Percentiles rank a stretch among this genome's conserved stretches.
These are phyloP conservation scores for Ramaria sp. DNA, from an alignment of 768 basidiomycete species.

Conservation along the genomic window DNA sequence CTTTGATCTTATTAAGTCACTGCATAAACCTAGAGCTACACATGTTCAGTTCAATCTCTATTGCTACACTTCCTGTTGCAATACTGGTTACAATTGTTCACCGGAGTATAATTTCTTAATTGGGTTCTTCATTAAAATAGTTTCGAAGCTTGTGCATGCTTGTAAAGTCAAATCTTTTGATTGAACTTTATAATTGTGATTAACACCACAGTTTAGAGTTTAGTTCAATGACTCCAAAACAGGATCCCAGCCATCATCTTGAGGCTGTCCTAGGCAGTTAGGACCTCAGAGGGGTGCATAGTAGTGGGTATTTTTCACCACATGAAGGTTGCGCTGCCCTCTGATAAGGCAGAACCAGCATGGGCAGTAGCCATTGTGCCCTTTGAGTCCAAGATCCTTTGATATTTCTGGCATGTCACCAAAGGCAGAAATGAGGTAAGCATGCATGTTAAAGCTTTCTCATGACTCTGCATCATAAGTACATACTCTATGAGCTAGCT, in stretches of 20 bases:
- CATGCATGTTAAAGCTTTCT: background rate
- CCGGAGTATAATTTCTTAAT: too few relatives aligned
- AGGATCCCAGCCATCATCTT: background rate
- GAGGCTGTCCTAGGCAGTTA: background rate
- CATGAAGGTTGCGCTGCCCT: background rate
- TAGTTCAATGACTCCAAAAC: too few relatives aligned
- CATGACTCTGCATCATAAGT: background rate
- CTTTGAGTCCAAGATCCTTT: background rate
- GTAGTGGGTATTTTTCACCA: background rate
- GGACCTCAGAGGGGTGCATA: background rate
- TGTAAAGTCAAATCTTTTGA: too few relatives aligned
- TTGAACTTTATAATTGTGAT: too few relatives aligned
- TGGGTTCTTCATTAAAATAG: too few relatives aligned
- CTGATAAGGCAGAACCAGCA: background rate
- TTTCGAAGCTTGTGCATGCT: too few relatives aligned
- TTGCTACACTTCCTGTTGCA: too few relatives aligned
- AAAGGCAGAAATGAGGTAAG: background rate
- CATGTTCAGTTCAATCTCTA: too few relatives aligned
- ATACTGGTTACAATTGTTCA: too few relatives aligned
- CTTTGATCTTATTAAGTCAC: too few relatives aligned
- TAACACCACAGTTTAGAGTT: too few relatives aligned
- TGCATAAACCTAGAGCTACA: too few relatives aligned
- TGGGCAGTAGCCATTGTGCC: background rate
- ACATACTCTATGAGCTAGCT: slow-evolving; percentile 26
- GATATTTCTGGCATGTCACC: background rate